Conservation (phyloP, 2,329 filamentous ascomycete species). For the Neofusicoccum umdonicola region DNA sequence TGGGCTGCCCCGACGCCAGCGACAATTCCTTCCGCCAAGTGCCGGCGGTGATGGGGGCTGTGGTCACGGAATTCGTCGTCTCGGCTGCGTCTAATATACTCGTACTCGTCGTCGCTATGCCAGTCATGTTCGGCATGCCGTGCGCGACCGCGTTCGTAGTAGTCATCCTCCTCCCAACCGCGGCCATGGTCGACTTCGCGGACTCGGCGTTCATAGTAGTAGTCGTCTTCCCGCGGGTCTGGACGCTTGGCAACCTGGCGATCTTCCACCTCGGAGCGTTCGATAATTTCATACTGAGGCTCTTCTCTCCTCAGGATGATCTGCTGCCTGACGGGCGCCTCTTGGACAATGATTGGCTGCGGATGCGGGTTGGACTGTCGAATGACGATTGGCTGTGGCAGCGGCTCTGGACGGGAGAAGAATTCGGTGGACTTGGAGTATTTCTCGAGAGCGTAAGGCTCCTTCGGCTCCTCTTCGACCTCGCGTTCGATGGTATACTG, state of each 20-base stretch:
- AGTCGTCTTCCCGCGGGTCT: constrained; percentile 53
- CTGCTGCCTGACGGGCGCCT: constrained; percentile 46
- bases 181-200: constrained; percentile 54
- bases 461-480: constrained; percentile 41
- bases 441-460: constrained; percentile 47
- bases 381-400: constrained; percentile 47
- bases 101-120: constrained; percentile 60
- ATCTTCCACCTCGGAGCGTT: constrained; percentile 56
- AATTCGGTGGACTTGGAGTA: constrained; percentile 55
- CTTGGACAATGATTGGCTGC: constrained; percentile 56
- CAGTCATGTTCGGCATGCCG: constrained; percentile 34
- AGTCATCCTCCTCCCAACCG: constrained; percentile 36
- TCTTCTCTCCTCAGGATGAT: constrained; percentile 53
- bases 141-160: constrained; percentile 38
- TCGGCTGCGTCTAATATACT: constrained; percentile 57
- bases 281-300: constrained; percentile 59
- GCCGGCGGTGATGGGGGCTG: constrained; percentile 52
- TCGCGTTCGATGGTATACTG: constrained; percentile 42
- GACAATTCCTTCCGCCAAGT: constrained; percentile 62
- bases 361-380: constrained; percentile 47
- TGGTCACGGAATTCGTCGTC: constrained; percentile 30
- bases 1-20: constrained; percentile 61
- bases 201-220: constrained; percentile 59
- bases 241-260: constrained; percentile 42
- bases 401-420: constrained; percentile 47